Conservation (phyloP, 768 basidiomycete species). For the Auriscalpium microsporum region DNA sequence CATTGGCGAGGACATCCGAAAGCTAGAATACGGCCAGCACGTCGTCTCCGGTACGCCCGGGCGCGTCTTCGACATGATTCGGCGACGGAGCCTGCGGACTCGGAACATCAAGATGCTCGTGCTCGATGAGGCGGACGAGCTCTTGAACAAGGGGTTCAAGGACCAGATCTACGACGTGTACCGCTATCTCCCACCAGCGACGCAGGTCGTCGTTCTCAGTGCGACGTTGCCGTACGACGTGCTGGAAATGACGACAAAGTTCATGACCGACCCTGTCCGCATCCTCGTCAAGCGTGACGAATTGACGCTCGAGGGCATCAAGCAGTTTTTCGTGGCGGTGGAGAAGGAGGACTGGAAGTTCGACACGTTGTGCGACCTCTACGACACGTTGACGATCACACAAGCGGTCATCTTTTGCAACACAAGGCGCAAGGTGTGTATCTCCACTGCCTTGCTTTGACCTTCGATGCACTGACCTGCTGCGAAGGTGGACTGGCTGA, state of each 20-base stretch:
- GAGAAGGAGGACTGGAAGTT: conserved; percentile 99
- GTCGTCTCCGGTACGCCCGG: conserved; percentile 97
- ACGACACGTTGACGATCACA: conserved; percentile 97
- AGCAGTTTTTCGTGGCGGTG: conserved; percentile 96
- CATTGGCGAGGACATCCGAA: conserved; percentile 95
- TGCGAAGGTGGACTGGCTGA: conserved; percentile 90
- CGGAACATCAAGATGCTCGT: conserved; percentile 98
- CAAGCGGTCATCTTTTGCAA: conserved; percentile 99
- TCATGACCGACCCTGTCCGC: conserved; percentile 98
- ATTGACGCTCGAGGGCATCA: conserved; percentile 92
- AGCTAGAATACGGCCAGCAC: conserved; percentile 95
- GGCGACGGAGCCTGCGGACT: conserved; percentile 84
- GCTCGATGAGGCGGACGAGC: conserved; percentile 91
- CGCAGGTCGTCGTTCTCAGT: conserved; percentile 93
- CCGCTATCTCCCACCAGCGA: conserved; percentile 92
- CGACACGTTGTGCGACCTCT: conserved; percentile 93
- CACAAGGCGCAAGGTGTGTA: conserved; percentile 83
- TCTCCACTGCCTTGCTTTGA: background rate
- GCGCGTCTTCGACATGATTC: conserved; percentile 99
- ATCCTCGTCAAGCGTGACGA: conserved; percentile 99
- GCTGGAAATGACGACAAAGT: conserved; percentile 98
- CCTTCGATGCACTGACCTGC: background rate
- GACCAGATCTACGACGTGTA: conserved; percentile 99
- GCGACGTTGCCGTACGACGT: conserved; percentile 96
- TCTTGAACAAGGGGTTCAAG: conserved; percentile 97